Evolutionary conservation across 805 yeast species (phyloP).

Genomic region (Candida jianshihensis): DNA sequence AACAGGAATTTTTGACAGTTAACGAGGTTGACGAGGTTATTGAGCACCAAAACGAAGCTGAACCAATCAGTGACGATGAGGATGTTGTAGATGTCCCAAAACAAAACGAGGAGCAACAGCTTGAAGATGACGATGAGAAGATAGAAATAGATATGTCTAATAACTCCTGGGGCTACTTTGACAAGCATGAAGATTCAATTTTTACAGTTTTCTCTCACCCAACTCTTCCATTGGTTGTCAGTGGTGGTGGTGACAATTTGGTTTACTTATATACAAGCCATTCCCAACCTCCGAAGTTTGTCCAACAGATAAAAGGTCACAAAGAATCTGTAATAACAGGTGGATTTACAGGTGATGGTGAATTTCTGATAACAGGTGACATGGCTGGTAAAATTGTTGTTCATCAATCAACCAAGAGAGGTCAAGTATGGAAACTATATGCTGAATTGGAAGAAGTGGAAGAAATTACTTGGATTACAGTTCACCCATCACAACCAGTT

Average conservation of each 20-base stretch:
- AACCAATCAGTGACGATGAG: constrained; percentile 25
- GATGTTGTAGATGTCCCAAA: constrained; percentile 34
- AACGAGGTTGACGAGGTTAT: constrained; percentile 40
- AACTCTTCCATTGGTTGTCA: constrained; percentile 71
- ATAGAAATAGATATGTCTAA: constrained; percentile 83
- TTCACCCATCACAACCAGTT: constrained; percentile 72
- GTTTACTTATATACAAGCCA: constrained; percentile 93
- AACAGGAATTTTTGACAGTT: constrained; percentile 30
- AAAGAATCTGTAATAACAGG: constrained; percentile 84
- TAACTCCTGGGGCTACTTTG: constrained; percentile 86
- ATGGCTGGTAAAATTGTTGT: constrained; percentile 86
- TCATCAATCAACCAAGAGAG: constrained; percentile 64
- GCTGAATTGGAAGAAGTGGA: constrained; percentile 80
- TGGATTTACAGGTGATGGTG: constrained; percentile 78
- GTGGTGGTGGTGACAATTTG: constrained; percentile 92
- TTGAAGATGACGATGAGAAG: constrained; percentile 33
- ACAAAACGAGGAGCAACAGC: constrained; percentile 23
- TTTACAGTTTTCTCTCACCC: constrained; percentile 84
- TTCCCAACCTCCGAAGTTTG: constrained; percentile 73
- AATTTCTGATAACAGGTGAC: constrained; percentile 80
- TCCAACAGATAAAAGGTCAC: constrained; percentile 71
- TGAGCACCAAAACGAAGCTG: constrained; percentile 20
- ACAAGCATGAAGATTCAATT: constrained; percentile 81
- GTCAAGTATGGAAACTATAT: constrained; percentile 72
- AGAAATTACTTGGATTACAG: constrained; percentile 77